Evolutionary conservation across 2,329 filamentous ascomycete genomes (phyloP).

Genomic region (Sporothrix brasiliensis): DNA sequence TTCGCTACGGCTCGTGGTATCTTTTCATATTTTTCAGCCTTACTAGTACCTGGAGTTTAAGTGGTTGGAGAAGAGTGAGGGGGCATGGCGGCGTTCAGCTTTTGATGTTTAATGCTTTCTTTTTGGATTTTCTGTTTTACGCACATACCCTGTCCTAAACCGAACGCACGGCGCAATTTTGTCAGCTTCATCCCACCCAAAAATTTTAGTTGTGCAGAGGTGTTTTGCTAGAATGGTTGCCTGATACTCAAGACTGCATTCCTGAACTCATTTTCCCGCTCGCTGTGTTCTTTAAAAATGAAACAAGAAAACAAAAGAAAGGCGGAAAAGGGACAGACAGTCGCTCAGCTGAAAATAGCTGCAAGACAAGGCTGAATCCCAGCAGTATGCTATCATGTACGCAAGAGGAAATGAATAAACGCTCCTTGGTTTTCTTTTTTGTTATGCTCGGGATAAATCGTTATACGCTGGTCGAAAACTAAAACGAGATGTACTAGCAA

Average conservation of each 20-base stretch:
- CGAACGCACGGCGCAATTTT: not conserved
- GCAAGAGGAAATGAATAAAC: not conserved
- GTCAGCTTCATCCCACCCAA: not conserved
- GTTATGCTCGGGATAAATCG: not conserved
- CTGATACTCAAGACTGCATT: not conserved
- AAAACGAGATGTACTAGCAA: conserved; percentile 1
- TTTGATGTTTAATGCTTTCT: conserved; percentile 1
- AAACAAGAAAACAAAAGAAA: conserved; percentile 1
- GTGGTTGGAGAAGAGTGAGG: not conserved
- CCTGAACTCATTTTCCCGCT: not conserved
- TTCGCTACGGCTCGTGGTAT: not conserved
- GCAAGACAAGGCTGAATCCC: conserved; percentile 18
- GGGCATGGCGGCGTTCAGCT: not conserved
- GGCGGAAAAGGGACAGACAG: conserved; percentile 7
- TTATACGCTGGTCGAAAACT: not conserved
- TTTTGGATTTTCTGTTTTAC: conserved; percentile 1
- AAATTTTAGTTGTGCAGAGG: not conserved
- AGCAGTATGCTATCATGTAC: not conserved
- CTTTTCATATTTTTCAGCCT: not conserved
- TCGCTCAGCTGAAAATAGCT: conserved; percentile 6
- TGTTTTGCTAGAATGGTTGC: not conserved
- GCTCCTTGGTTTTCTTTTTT: not conserved
- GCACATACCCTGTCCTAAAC: not conserved
- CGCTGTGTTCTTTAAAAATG: not conserved
- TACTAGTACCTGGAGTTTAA: not conserved